A percentile compares a stretch with the other conserved stretches of the same genome.
Conservation (phyloP, 768 basidiomycete species). For the Trametes punicea region DNA sequence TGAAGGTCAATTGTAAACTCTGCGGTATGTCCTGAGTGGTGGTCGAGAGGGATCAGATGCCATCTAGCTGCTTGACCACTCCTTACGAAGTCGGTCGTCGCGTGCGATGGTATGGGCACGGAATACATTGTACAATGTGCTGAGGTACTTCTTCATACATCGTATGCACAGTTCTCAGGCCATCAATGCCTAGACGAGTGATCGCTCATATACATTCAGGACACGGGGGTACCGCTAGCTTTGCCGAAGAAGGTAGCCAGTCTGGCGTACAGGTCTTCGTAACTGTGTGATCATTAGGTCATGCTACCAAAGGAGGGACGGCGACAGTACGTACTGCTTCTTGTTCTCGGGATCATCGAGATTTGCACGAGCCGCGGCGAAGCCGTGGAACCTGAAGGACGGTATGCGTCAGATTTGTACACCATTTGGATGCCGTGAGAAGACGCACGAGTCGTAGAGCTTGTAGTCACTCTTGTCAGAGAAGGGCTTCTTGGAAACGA, state of each 20-base stretch:
- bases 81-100: no score
- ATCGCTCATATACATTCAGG: no score
- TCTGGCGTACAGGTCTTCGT: conserved; percentile 54
- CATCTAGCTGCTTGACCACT: no score
- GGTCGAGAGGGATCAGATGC: no score
- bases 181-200: no score
- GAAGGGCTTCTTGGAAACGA: conserved; percentile 49
- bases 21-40: no score
- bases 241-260: conserved; percentile 48
- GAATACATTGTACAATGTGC: no score
- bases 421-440: not conserved
- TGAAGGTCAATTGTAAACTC: not conserved
- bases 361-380: conserved; percentile 60
- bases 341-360: conserved; percentile 54
- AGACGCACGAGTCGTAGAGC: conserved; percentile 36
- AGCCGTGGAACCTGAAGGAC: conserved; percentile 53
- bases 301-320: not conserved
- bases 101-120: no score
- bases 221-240: conserved; percentile 15
- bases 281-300: conserved; percentile 28
- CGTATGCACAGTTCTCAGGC: no score
- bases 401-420: not conserved
- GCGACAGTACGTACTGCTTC: conserved; percentile 41
- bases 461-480: conserved; percentile 48
- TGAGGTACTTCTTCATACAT: no score